Evolutionary conservation across 371 early-diverging fungal species (phyloP).

Genomic region (Syncephalastrum sp.): DNA sequence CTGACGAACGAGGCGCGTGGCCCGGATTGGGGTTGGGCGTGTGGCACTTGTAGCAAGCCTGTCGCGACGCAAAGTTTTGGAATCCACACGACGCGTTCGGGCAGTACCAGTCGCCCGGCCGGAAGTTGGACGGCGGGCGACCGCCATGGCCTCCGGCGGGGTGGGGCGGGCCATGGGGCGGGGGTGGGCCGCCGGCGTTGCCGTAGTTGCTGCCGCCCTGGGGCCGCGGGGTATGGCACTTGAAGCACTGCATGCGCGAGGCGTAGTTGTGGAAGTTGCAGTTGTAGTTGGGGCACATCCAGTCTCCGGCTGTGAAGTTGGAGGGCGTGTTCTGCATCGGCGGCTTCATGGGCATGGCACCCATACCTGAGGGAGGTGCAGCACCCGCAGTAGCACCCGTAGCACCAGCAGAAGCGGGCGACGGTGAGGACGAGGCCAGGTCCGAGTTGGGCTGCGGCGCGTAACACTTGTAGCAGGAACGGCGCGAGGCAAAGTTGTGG

Average conservation of each 20-base stretch:
- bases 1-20: conserved; percentile 16
- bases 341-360: neutral
- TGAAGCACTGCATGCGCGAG: conserved; percentile 43
- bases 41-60: conserved; percentile 58
- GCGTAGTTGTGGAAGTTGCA: conserved; percentile 64
- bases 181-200: neutral
- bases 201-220: conserved; percentile 6
- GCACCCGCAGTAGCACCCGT: no score
- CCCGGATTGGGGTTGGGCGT: conserved; percentile 47
- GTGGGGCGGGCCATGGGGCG: conserved; percentile 7
- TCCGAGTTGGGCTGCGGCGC: conserved; percentile 39
- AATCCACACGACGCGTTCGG: conserved; percentile 65
- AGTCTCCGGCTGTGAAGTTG: conserved; percentile 34
- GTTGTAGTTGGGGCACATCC: conserved; percentile 53
- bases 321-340: conserved; percentile 17
- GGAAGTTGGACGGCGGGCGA: conserved; percentile 36
- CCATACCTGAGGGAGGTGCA: no score
- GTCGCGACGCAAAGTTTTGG: conserved; percentile 77
- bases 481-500: conserved; percentile 75
- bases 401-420: no score
- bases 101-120: conserved; percentile 77
- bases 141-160: conserved; percentile 10
- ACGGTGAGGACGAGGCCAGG: conserved; percentile 11
- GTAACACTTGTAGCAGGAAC: conserved; percentile 73
- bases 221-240: conserved; percentile 35